Conservation (phyloP, 371 early-diverging fungal genomes). For the Lichtheimia ramosa region DNA sequence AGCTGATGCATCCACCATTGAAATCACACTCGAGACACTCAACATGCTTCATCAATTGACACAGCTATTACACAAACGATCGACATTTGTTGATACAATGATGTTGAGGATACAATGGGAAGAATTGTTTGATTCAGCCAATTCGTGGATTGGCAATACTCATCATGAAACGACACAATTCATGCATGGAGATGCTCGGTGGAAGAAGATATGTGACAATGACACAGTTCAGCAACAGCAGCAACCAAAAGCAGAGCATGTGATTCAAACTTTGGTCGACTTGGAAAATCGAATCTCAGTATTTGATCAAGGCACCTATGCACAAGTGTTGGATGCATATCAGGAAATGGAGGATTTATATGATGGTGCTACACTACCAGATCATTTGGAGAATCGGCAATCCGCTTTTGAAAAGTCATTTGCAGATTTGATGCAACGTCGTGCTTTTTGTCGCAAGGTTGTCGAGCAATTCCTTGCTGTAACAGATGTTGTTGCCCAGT, state of each 20-base stretch:
- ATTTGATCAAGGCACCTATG: constrained; percentile 22
- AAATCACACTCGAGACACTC: constrained; percentile 45
- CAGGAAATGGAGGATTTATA: constrained; percentile 31
- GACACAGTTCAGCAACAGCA: constrained; percentile 1
- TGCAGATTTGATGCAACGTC: constrained; percentile 23
- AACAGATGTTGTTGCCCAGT: constrained; percentile 22
- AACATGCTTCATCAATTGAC: constrained; percentile 30
- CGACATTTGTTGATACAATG: constrained; percentile 18
- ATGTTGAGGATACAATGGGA: constrained; percentile 33
- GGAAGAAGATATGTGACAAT: constrained; percentile 4
- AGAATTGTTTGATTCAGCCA: constrained; percentile 20
- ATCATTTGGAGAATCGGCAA: constrained; percentile 18
- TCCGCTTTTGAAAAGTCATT: constrained; percentile 26
- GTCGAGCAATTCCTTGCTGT: constrained; percentile 37
- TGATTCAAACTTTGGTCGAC: constrained; percentile 12
- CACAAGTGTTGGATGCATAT: constrained; percentile 25
- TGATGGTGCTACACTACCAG: background rate
- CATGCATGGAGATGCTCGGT: constrained; percentile 3
- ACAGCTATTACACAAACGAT: constrained; percentile 17
- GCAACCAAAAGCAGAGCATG: constrained; percentile 9
- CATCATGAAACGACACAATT: constrained; percentile 23
- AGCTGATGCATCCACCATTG: constrained; percentile 52
- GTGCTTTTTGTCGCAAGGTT: constrained; percentile 21
- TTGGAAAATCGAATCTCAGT: constrained; percentile 19
- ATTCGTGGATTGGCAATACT: constrained; percentile 14